These are phyloP conservation scores for Deinandra increscens DNA, from an alignment of 129 eudicot species.

Conservation along the genomic window DNA sequence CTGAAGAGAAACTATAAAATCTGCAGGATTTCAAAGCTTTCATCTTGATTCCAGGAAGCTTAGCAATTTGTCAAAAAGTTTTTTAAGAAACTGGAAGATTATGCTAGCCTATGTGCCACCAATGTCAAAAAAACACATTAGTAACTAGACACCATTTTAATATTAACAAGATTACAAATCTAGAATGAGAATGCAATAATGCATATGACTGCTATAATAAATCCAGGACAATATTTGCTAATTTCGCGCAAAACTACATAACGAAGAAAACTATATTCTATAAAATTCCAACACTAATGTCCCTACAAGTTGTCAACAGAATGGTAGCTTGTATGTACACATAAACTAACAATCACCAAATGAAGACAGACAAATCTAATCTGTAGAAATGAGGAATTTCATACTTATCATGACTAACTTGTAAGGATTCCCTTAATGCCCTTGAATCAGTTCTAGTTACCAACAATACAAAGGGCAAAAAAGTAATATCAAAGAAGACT, in stretches of 20 bases:
- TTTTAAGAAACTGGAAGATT: not conserved
- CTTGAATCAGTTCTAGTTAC: slow-evolving; percentile 6
- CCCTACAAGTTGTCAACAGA: slow-evolving; percentile 11
- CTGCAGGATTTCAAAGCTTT: slow-evolving; percentile 16
- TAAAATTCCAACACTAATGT: not conserved
- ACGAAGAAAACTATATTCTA: slow-evolving; percentile 14
- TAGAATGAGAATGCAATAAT: slow-evolving; percentile 17
- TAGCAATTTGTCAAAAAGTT: slow-evolving; percentile 30
- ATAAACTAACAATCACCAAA: slow-evolving; percentile 1
- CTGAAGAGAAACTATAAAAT: not conserved
- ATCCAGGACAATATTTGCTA: slow-evolving; percentile 20
- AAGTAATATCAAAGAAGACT: slow-evolving; percentile 20
- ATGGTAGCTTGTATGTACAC: not conserved
- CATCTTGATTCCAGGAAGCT: slow-evolving; percentile 19
- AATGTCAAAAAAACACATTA: slow-evolving; percentile 22
- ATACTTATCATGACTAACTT: slow-evolving; percentile 5
- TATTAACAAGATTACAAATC: slow-evolving; percentile 4
- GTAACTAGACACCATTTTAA: slow-evolving; percentile 6
- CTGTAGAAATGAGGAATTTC: not conserved
- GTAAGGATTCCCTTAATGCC: slow-evolving; percentile 10
- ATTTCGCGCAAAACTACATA: not conserved
- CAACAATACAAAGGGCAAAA: not conserved
- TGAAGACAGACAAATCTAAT: not conserved
- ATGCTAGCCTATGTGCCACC: slow-evolving; percentile 30
- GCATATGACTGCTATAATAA: slow-evolving; percentile 23